These are phyloP conservation scores for Paecilomyces variotii DNA, from an alignment of 2,329 filamentous ascomycete genomes.

Conservation along the genomic window DNA sequence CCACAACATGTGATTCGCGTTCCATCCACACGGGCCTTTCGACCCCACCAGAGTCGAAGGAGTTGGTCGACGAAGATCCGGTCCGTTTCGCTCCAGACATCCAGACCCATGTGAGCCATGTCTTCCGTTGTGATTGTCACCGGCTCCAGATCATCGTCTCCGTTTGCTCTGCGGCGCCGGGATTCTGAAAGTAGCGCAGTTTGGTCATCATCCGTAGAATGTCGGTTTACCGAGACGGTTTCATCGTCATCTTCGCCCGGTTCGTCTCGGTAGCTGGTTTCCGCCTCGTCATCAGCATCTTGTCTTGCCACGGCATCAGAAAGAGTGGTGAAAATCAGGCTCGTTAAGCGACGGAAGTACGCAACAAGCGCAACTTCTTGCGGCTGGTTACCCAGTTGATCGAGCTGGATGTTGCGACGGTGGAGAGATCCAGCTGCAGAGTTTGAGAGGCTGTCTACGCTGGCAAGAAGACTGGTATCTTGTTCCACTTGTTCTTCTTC, in stretches of 20 bases:
- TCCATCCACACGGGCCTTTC: conserved; percentile 35
- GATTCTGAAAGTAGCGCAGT: conserved; percentile 11
- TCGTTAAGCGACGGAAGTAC: conserved; percentile 43
- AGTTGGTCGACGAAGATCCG: conserved; percentile 39
- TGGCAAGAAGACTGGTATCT: conserved; percentile 34
- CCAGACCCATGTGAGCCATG: conserved; percentile 42
- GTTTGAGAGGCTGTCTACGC: conserved; percentile 25
- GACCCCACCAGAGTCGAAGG: conserved; percentile 39
- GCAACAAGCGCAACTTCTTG: conserved; percentile 42
- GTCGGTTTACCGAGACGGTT: conserved; percentile 7
- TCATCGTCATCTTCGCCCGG: conserved; percentile 11
- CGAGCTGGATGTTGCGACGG: conserved; percentile 18
- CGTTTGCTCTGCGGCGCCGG: not conserved
- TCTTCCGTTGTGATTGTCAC: conserved; percentile 36
- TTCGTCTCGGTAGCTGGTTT: conserved; percentile 11
- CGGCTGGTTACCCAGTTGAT: conserved; percentile 25
- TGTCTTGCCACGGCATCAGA: conserved; percentile 36
- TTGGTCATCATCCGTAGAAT: conserved; percentile 19
- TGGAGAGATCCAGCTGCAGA: conserved; percentile 15
- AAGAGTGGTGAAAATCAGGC: conserved; percentile 38
- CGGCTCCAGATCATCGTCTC: conserved; percentile 11
- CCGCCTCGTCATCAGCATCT: conserved; percentile 11
- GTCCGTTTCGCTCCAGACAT: conserved; percentile 42
- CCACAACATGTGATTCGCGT: conserved; percentile 41
- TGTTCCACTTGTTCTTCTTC: conserved; percentile 41